These are phyloP conservation scores for Apiotrichum mycotoxinovorans DNA, from an alignment of 1,284 basidiomycete species.

Conservation along the genomic window DNA sequence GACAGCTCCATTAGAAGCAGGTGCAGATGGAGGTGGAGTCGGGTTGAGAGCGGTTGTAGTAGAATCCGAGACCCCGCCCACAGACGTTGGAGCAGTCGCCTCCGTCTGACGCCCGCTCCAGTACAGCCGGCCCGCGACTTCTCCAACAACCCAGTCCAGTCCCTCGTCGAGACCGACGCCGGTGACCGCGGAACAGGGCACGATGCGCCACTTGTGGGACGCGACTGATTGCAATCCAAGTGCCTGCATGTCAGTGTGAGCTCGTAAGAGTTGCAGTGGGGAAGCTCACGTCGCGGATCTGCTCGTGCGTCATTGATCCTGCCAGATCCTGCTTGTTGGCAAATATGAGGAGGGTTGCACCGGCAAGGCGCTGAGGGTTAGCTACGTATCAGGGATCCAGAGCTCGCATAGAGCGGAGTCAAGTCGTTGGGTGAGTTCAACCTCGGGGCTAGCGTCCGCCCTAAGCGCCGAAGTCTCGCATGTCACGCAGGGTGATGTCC, in stretches of 20 bases:
- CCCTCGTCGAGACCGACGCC: constrained; percentile 80
- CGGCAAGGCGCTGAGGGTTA: constrained; percentile 70
- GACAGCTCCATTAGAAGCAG: neutral
- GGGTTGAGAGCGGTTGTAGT: neutral
- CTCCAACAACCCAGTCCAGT: constrained; percentile 89
- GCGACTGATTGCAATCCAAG: constrained; percentile 72
- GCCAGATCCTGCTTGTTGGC: constrained; percentile 99
- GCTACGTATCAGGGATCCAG: neutral
- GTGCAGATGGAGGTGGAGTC: neutral
- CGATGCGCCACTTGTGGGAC: constrained; percentile 85
- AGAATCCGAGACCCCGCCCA: no score
- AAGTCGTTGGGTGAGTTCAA: no score
- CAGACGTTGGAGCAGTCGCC: neutral
- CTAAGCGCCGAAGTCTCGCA: no score
- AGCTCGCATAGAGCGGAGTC: neutral
- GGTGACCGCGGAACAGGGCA: constrained; percentile 86
- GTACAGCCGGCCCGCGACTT: constrained; percentile 68
- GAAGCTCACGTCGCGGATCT: constrained; percentile 72
- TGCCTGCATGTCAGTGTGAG: constrained; percentile 54
- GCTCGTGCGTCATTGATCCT: constrained; percentile 74
- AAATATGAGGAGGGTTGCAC: constrained; percentile 90
- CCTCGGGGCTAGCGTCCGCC: no score
- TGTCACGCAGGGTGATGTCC: no score
- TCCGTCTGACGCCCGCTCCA: constrained; percentile 31
- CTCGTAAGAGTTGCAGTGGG: no score